phyloP scores from a whole-genome alignment of 2,329 filamentous ascomycete species.

The Monilinia fructigena region DNA sequence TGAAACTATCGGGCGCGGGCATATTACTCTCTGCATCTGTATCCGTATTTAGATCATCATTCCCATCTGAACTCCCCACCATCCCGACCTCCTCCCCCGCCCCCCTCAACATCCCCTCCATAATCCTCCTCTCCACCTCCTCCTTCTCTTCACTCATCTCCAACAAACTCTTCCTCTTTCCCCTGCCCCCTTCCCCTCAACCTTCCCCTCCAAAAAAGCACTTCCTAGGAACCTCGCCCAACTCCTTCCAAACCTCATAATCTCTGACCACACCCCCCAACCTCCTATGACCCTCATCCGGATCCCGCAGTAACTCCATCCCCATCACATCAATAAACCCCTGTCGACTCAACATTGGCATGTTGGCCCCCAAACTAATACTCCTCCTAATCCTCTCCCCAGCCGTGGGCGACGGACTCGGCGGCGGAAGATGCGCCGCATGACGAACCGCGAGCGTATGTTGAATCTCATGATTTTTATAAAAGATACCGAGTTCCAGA shows the following conservation, averaged over 20 bases:
- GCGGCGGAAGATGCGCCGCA: constrained; percentile 4
- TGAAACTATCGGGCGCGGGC: too few relatives aligned
- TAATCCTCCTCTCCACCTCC: constrained; percentile 13
- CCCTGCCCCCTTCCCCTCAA: neutral
- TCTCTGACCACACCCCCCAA: constrained; percentile 26
- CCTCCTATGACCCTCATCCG: constrained; percentile 25
- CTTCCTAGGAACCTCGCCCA: constrained; percentile 30
- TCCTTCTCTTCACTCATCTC: constrained; percentile 24
- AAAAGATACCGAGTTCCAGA: constrained; percentile 32
- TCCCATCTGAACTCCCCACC: neutral
- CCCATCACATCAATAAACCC: constrained; percentile 55
- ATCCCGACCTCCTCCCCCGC: neutral
- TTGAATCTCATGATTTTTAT: constrained; percentile 28
- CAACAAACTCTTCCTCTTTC: constrained; percentile 20
- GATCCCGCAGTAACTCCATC: constrained; percentile 30
- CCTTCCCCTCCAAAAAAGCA: constrained; percentile 27
- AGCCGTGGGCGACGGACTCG: constrained; percentile 21
- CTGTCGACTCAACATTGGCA: constrained; percentile 54
- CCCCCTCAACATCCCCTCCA: constrained; percentile 13
- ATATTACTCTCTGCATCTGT: too few relatives aligned
- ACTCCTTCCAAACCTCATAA: constrained; percentile 31
- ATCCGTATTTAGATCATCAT: too few relatives aligned
- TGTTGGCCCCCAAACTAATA: constrained; percentile 31
- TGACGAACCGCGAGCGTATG: constrained; percentile 26
- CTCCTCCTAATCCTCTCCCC: constrained; percentile 27